These are phyloP conservation scores for Pichia eremophila DNA, from an alignment of 805 yeast genomes.

Conservation along the genomic window DNA sequence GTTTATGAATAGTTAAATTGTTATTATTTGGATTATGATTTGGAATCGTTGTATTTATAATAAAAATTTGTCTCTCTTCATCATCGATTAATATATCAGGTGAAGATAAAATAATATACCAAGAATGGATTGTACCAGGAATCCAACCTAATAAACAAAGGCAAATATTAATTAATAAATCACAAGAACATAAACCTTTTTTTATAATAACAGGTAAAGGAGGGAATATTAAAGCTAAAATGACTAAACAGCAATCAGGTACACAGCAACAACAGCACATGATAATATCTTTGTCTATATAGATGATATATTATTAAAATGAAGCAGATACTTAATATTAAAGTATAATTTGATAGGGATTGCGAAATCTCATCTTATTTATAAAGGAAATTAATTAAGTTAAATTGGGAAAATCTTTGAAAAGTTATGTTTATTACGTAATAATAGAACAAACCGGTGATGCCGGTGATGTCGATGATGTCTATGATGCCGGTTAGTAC, in stretches of 20 bases:
- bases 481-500: no score
- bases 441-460: no score
- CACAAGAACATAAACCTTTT: slow-evolving; percentile 65
- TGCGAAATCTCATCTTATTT: no score
- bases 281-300: neutral
- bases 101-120: slow-evolving; percentile 52
- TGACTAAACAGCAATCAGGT: slow-evolving; percentile 56
- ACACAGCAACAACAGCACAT: slow-evolving; percentile 25
- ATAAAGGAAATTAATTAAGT: no score
- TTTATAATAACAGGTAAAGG: slow-evolving; percentile 72
- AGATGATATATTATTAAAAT: neutral
- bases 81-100: slow-evolving; percentile 26
- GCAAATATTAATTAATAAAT: slow-evolving; percentile 54
- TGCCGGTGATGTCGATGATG: no score
- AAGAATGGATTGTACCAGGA: slow-evolving; percentile 63
- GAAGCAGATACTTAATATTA: neutral
- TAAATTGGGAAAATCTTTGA: no score
- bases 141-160: slow-evolving; percentile 54
- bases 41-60: slow-evolving; percentile 16
- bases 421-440: no score
- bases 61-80: slow-evolving; percentile 23
- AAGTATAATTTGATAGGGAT: no score
- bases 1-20: slow-evolving; percentile 14
- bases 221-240: slow-evolving; percentile 65
- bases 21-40: slow-evolving; percentile 13